phyloP scores from a whole-genome alignment of 2,329 filamentous ascomycete genomes.

The Hypoxylon sp. region DNA sequence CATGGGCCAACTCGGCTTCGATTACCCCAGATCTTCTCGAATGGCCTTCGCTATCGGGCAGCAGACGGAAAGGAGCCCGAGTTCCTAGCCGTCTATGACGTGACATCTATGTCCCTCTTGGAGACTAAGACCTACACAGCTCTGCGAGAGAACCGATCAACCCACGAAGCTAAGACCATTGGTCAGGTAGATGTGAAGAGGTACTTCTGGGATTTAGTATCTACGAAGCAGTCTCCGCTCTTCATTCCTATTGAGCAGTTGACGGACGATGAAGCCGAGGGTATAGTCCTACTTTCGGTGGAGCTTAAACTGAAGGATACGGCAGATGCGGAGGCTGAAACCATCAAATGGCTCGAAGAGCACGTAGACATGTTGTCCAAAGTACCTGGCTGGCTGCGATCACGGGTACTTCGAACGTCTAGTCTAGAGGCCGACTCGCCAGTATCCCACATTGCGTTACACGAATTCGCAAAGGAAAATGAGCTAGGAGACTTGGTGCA shows the following conservation, averaged over 20 bases:
- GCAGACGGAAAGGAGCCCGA: conserved; percentile 74
- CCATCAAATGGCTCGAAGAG: conserved; percentile 82
- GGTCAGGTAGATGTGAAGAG: conserved; percentile 75
- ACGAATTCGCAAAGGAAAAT: conserved; percentile 79
- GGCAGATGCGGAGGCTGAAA: conserved; percentile 67
- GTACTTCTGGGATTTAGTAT: conserved; percentile 77
- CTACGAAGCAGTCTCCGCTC: conserved; percentile 67
- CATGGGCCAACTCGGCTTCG: conserved; percentile 87
- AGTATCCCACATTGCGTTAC: conserved; percentile 75
- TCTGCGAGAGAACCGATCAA: conserved; percentile 71
- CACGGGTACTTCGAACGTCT: conserved; percentile 78
- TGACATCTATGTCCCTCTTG: conserved; percentile 80
- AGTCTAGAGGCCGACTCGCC: conserved; percentile 67
- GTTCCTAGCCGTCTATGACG: conserved; percentile 87
- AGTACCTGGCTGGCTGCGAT: conserved; percentile 84
- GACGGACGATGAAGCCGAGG: conserved; percentile 70
- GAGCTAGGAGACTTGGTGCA: conserved; percentile 76
- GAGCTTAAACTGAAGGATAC: conserved; percentile 68
- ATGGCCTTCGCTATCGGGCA: conserved; percentile 84
- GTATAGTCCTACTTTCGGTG: conserved; percentile 74
- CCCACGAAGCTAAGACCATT: conserved; percentile 69
- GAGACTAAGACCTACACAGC: conserved; percentile 78
- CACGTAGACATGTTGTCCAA: conserved; percentile 80
- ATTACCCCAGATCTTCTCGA: conserved; percentile 79
- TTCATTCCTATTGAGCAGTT: conserved; percentile 74